Conservation (phyloP, 2,329 filamentous ascomycete species). For the Drechmeria coniospora region DNA sequence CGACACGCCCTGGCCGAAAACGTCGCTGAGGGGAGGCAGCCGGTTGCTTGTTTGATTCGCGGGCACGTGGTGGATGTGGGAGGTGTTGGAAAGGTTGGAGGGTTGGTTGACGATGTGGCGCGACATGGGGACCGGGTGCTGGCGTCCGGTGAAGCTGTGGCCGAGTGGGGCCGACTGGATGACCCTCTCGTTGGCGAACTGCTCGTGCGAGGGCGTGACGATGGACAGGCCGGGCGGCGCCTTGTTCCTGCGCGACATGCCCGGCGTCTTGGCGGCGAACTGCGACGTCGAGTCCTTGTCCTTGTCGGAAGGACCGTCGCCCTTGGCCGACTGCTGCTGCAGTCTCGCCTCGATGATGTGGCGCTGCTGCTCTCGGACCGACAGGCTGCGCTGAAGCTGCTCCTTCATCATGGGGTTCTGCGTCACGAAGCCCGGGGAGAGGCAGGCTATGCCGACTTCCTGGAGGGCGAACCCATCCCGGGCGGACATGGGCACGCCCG, state of each 20-base stretch:
- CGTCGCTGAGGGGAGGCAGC: constrained; percentile 83
- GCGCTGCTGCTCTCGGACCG: constrained; percentile 83
- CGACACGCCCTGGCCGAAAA: constrained; percentile 70
- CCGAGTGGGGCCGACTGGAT: constrained; percentile 93
- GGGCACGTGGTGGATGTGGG: constrained; percentile 80
- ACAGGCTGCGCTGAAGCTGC: constrained; percentile 85
- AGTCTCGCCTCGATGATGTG: constrained; percentile 86
- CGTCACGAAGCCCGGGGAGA: constrained; percentile 91
- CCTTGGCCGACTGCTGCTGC: constrained; percentile 74
- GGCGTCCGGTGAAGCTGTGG: constrained; percentile 86
- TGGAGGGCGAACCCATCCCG: constrained; percentile 72
- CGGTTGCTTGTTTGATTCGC: constrained; percentile 83
- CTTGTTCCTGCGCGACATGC: constrained; percentile 58
- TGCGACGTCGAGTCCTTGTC: constrained; percentile 30
- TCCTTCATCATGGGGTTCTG: constrained; percentile 95
- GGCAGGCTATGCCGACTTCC: constrained; percentile 82
- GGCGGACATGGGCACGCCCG: constrained; percentile 62
- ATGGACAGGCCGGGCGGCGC: constrained; percentile 85
- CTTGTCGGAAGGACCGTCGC: constrained; percentile 47
- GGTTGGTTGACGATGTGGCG: constrained; percentile 69
- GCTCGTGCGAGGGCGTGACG: constrained; percentile 80
- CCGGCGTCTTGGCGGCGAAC: constrained; percentile 55
- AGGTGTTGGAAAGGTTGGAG: constrained; percentile 67
- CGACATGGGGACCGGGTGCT: constrained; percentile 61
- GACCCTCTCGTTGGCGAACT: constrained; percentile 85